These are phyloP conservation scores for Xylariaceae sp. DNA, from an alignment of 2,329 filamentous ascomycete genomes.

Conservation along the genomic window DNA sequence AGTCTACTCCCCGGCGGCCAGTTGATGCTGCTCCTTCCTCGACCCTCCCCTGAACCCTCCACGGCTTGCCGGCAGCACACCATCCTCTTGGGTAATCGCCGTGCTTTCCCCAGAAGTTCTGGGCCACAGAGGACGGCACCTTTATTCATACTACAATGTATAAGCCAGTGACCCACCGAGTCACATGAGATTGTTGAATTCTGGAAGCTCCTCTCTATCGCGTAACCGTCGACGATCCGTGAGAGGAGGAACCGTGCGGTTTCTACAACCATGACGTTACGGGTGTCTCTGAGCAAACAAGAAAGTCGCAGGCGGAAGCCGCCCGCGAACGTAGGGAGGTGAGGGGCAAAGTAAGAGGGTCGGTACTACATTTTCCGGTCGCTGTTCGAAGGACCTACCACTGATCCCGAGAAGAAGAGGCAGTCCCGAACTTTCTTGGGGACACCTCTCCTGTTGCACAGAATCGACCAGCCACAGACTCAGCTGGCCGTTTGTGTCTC, in stretches of 20 bases:
- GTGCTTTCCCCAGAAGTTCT: conserved; percentile 27
- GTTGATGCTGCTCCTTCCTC: conserved; percentile 17
- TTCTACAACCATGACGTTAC: neutral
- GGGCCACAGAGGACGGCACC: conserved; percentile 18
- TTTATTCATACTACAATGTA: conserved; percentile 10
- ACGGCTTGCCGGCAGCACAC: conserved; percentile 20
- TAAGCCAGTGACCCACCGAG: conserved; percentile 24
- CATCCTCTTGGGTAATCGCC: conserved; percentile 7
- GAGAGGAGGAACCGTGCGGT: neutral
- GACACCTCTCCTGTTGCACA: neutral
- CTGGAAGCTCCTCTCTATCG: conserved; percentile 16
- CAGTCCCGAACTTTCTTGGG: neutral
- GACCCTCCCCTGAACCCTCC: conserved; percentile 27
- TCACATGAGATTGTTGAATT: conserved; percentile 31
- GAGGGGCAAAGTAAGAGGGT: conserved; percentile 12
- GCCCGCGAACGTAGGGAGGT: conserved; percentile 18
- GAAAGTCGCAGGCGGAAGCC: conserved; percentile 20
- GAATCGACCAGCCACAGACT: too few species aligned
- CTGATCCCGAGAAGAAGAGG: conserved; percentile 7
- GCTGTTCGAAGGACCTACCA: conserved; percentile 12
- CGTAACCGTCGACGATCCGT: conserved; percentile 9
- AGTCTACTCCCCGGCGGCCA: conserved; percentile 6
- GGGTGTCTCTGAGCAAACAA: conserved; percentile 6
- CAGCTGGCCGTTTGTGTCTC: neutral
- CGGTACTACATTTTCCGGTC: conserved; percentile 17